A percentile compares a stretch with the other conserved stretches of the same genome.
Evolutionary conservation across 192 early-diverging fungal species (phyloP).

Genomic region (Entomortierella parvispora): DNA sequence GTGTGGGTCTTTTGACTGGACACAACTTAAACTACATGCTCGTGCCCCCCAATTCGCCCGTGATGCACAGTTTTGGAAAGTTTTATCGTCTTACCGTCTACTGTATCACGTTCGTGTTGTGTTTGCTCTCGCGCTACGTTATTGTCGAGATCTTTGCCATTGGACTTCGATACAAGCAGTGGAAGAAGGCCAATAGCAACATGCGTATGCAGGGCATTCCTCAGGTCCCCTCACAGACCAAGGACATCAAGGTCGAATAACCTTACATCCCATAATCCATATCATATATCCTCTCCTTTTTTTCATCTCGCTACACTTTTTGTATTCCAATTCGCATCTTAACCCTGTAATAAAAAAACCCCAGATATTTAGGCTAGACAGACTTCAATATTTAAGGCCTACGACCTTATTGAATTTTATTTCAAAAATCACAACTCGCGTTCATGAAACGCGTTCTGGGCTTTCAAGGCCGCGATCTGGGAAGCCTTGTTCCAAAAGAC

Average conservation of each 20-base stretch:
- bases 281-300: too few relatives aligned
- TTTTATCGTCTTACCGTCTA: slow-evolving; percentile 40
- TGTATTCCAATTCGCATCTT: too few relatives aligned
- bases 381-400: too few relatives aligned
- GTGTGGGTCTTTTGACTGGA: slow-evolving; percentile 58
- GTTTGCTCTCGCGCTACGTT: slow-evolving; percentile 35
- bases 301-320: too few relatives aligned
- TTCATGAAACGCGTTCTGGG: too few relatives aligned
- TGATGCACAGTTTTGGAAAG: slow-evolving; percentile 45
- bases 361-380: too few relatives aligned
- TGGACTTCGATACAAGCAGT: slow-evolving; percentile 39
- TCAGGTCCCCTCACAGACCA: slow-evolving; percentile 8
- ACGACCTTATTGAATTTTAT: too few relatives aligned
- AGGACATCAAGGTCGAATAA: slow-evolving; percentile 10
- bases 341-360: too few relatives aligned
- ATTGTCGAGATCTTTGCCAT: slow-evolving; percentile 41
- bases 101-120: slow-evolving; percentile 13
- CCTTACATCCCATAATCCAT: not conserved
- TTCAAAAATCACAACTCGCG: too few relatives aligned
- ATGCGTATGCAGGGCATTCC: slow-evolving; percentile 48
- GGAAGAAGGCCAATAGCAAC: slow-evolving; percentile 20
- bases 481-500: not conserved
- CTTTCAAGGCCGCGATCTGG: too few relatives aligned
- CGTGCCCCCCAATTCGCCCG: slow-evolving; percentile 54
- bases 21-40: slow-evolving; percentile 67